Conservation (phyloP, 2,329 filamentous ascomycete genomes). For the Cladobotryum protrusum region DNA sequence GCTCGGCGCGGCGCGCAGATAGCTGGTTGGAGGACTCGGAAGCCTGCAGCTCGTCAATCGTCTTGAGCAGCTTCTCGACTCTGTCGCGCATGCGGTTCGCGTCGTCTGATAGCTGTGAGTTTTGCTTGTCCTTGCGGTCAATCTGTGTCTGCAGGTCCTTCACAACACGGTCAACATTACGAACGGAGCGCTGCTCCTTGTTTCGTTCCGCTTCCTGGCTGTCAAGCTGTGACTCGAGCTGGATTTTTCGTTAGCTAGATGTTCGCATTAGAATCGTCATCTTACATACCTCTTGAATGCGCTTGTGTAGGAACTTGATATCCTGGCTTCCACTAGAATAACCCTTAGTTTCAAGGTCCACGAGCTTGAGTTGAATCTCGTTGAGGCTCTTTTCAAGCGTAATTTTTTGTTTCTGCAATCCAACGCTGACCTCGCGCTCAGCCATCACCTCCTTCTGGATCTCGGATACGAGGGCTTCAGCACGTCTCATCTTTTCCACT, state of each 20-base stretch:
- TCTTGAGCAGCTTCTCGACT: slow-evolving; percentile 78
- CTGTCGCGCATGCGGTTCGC: slow-evolving; percentile 82
- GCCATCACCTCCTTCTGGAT: slow-evolving; percentile 86
- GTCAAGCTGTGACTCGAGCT: slow-evolving; percentile 87
- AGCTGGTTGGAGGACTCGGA: slow-evolving; percentile 79
- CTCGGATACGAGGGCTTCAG: slow-evolving; percentile 79
- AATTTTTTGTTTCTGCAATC: slow-evolving; percentile 85
- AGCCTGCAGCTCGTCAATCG: slow-evolving; percentile 90
- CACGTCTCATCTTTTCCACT: slow-evolving; percentile 93
- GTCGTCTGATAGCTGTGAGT: slow-evolving; percentile 74
- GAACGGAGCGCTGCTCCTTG: slow-evolving; percentile 77
- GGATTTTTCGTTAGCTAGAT: slow-evolving; percentile 19
- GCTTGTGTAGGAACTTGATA: slow-evolving; percentile 87
- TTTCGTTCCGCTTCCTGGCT: slow-evolving; percentile 71
- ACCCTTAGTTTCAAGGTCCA: slow-evolving; percentile 94
- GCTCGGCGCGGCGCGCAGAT: slow-evolving; percentile 75
- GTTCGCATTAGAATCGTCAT: slow-evolving; percentile 7
- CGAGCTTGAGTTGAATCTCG: slow-evolving; percentile 80
- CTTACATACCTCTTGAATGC: slow-evolving; percentile 83
- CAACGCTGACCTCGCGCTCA: slow-evolving; percentile 75
- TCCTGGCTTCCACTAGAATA: slow-evolving; percentile 93
- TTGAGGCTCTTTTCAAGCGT: slow-evolving; percentile 83
- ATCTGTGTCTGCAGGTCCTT: slow-evolving; percentile 91
- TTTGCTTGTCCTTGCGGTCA: slow-evolving; percentile 86
- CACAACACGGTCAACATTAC: slow-evolving; percentile 88